Evolutionary conservation across 306 rosid genomes (phyloP), one percentile per base, ranked within the genome.

Genomic region (Ormosia semicastrata): DNA sequence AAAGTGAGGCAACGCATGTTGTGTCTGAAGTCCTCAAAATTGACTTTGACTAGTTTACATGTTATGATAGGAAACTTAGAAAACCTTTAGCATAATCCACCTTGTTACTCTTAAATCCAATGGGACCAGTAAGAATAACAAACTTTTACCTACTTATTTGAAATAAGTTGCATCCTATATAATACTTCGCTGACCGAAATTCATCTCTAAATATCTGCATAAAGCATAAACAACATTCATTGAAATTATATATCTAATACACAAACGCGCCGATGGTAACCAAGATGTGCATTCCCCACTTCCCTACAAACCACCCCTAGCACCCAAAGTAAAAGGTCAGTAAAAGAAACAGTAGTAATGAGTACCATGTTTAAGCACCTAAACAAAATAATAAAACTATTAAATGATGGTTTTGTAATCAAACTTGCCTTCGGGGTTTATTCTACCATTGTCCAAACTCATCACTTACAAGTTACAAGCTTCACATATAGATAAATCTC

Each of bases 51-150:
- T 90, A 77, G 85, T 91, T 88, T 65, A 94, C 85, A 84, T 95
- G 90, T 65, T 75, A 88, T 69, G 88, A 56, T 71, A 91, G 67
- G 79, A 85, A 90, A n/a, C 70, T 84, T 41, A 90, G 49, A 65
- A 95, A 81, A 53, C 88, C 88, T 82, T 89, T 93, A 63, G 91
- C 97, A 82, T 95, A 95, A 43, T 72, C 80, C 77, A 90, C 95
- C 89, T 95, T 93, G 78, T 91, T 95, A 86, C 97, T 95, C 93
- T 95, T 95, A 36, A 97, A 93, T 83, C 98, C 97, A 68, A 95
- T 94, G 44, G 98, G 93, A 66, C 98, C 97, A 50, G 93, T 86
- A 9, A 94, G 81, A 84, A 75, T 59, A 39, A 7, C 29, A 50
- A 77, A 88, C 91, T 90, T 87, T 87, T 47, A 75, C 81, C 84